phyloP scores from a whole-genome alignment of 2,329 filamentous ascomycete genomes.

The Aspergillus unguis region DNA sequence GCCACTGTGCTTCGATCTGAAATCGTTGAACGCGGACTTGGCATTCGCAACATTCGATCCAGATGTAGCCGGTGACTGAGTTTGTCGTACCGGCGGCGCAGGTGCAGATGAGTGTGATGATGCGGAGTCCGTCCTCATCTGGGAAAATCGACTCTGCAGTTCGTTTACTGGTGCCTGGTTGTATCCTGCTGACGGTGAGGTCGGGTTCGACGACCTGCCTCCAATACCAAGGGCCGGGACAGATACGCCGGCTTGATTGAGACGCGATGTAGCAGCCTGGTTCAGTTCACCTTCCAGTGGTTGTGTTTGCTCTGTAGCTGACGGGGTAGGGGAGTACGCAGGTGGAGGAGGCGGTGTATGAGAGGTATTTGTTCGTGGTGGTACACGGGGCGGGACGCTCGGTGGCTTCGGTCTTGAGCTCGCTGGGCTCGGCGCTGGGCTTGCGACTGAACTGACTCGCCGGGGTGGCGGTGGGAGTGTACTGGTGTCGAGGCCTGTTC shows the following conservation, averaged over 20 bases:
- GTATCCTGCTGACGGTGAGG: slow-evolving; percentile 21
- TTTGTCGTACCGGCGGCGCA: slow-evolving; percentile 35
- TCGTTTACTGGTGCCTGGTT: slow-evolving; percentile 55
- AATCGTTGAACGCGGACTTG: slow-evolving; percentile 62
- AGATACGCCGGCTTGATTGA: slow-evolving; percentile 71
- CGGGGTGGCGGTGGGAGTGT: slow-evolving; percentile 71
- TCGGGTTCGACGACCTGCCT: slow-evolving; percentile 24
- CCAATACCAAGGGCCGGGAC: slow-evolving; percentile 77
- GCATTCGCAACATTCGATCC: slow-evolving; percentile 57
- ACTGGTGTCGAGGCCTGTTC: slow-evolving; percentile 66
- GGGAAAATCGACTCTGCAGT: slow-evolving; percentile 65
- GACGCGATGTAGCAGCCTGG: slow-evolving; percentile 60
- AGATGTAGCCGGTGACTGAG: slow-evolving; percentile 60
- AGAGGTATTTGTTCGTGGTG: slow-evolving; percentile 59
- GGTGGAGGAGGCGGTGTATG: slow-evolving; percentile 44
- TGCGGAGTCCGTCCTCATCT: slow-evolving; percentile 44
- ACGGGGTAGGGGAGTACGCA: slow-evolving; percentile 46
- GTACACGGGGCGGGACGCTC: slow-evolving; percentile 65
- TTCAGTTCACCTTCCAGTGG: slow-evolving; percentile 47
- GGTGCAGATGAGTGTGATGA: slow-evolving; percentile 25
- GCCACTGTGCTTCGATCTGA: slow-evolving; percentile 68
- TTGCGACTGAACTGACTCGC: slow-evolving; percentile 30
- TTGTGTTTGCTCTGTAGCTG: slow-evolving; percentile 22
- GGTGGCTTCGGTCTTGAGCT: slow-evolving; percentile 46
- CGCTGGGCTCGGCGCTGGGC: slow-evolving; percentile 24